These are phyloP conservation scores for Anacardium occidentale DNA, from an alignment of 345 rosid species.

Conservation along the genomic window DNA sequence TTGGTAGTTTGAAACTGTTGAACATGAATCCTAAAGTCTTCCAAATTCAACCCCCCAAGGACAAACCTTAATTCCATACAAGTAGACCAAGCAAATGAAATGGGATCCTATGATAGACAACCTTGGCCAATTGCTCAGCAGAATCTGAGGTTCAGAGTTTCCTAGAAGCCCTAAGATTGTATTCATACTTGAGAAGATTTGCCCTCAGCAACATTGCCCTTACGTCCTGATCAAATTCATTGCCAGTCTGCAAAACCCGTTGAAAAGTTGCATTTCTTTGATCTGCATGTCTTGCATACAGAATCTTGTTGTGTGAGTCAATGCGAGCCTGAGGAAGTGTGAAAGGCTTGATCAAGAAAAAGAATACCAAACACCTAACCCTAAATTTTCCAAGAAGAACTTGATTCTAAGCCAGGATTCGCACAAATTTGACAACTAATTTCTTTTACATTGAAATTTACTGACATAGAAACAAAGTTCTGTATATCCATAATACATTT, in stretches of 20 bases:
- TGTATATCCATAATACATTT: not conserved
- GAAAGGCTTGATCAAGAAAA: not conserved
- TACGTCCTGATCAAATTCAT: constrained; percentile 84
- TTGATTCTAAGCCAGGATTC: not conserved
- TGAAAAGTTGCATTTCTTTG: constrained; percentile 94
- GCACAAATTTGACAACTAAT: not conserved
- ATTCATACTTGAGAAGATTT: constrained; percentile 81
- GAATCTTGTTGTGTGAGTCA: constrained; percentile 95
- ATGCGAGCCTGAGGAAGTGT: constrained; percentile 74
- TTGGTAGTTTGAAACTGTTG: not conserved
- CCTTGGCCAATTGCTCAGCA: not conserved
- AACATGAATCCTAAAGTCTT: constrained; percentile 18
- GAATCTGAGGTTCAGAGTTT: constrained; percentile 45
- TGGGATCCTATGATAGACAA: constrained; percentile 11
- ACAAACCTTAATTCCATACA: not conserved
- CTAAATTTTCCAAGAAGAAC: not conserved
- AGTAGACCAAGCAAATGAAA: constrained; percentile 2
- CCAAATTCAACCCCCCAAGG: constrained; percentile 21
- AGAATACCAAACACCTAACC: not conserved
- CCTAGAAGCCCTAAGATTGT: constrained; percentile 54
- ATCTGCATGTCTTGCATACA: constrained; percentile 95
- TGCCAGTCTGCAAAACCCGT: constrained; percentile 87
- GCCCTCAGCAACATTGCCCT: constrained; percentile 86
- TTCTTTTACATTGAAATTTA: not conserved
- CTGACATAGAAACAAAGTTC: not conserved